A percentile compares a stretch with the other conserved stretches of the same genome.
These are phyloP conservation scores for Starmerella sp. DNA, from an alignment of 805 yeast species.

Conservation along the genomic window DNA sequence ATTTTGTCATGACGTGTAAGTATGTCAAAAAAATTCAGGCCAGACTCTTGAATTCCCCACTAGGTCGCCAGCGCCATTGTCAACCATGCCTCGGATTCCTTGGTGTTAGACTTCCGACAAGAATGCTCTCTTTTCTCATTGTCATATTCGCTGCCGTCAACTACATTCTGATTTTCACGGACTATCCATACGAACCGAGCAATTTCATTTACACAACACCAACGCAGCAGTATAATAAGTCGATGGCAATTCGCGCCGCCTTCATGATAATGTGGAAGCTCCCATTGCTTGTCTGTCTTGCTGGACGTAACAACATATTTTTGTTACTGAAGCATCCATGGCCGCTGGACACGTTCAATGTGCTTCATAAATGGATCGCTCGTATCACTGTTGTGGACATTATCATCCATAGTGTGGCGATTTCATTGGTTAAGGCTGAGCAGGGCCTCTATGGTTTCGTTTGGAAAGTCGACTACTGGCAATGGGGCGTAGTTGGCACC, in stretches of 20 bases:
- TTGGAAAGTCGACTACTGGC: constrained; percentile 21
- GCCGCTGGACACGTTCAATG: constrained; percentile 34
- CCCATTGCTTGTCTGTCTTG: constrained; percentile 45
- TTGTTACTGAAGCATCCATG: constrained; percentile 37
- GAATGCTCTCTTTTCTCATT: constrained; percentile 30
- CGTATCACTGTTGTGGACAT: constrained; percentile 40
- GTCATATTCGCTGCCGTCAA: constrained; percentile 27
- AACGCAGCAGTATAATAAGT: constrained; percentile 19
- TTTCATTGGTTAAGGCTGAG: constrained; percentile 28
- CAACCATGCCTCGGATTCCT: constrained; percentile 3
- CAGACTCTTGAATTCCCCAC: constrained; percentile 6
- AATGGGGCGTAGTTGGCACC: constrained; percentile 36
- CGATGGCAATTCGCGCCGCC: constrained; percentile 16
- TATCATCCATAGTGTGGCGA: constrained; percentile 44
- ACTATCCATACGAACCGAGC: constrained; percentile 7
- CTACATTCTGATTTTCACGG: constrained; percentile 21
- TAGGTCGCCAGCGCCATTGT: constrained; percentile 4
- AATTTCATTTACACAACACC: constrained; percentile 17
- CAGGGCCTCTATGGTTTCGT: constrained; percentile 22
- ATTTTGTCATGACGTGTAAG: background rate
- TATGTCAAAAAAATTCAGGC: constrained; percentile 6
- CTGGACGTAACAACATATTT: constrained; percentile 61
- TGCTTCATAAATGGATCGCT: constrained; percentile 56
- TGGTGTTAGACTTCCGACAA: constrained; percentile 26
- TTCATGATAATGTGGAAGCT: constrained; percentile 23